Conservation (phyloP, 306 rosid species). For the Rosa rugosa region DNA sequence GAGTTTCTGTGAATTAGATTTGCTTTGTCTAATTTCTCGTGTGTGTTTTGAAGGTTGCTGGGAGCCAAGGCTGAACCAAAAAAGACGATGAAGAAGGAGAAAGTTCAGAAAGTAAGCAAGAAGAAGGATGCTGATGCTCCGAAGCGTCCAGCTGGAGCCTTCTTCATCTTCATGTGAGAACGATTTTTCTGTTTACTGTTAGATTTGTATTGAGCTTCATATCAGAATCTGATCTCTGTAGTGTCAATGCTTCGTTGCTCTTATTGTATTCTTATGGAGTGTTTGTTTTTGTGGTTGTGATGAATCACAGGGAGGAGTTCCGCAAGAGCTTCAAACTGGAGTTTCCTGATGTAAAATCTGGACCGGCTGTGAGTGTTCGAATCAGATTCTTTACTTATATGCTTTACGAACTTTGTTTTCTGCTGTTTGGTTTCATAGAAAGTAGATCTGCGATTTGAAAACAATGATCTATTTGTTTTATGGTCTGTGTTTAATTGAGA, state of each 20-base stretch:
- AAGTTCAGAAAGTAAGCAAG: neutral
- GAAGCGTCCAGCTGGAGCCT: neutral
- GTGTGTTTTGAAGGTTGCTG: neutral
- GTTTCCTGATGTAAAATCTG: neutral
- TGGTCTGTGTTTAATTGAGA: neutral
- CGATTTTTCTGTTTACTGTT: neutral
- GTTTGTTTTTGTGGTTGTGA: neutral
- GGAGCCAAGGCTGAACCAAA: neutral
- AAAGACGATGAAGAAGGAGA: neutral
- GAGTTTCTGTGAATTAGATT: neutral
- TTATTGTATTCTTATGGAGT: neutral
- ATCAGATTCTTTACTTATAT: neutral
- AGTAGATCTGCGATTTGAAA: neutral
- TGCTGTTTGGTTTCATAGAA: neutral
- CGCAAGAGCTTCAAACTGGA: neutral
- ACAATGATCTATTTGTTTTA: neutral
- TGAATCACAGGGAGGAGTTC: neutral
- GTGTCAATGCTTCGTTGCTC: neutral
- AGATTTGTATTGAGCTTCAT: neutral
- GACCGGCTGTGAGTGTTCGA: neutral
- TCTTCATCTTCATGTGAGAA: slow-evolving; percentile 9
- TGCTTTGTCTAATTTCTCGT: neutral
- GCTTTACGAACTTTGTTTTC: neutral
- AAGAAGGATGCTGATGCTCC: slow-evolving; percentile 3
- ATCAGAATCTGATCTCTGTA: neutral